Evolutionary conservation across 805 yeast genomes (phyloP).

Genomic region (Jamesozyma gamospora): DNA sequence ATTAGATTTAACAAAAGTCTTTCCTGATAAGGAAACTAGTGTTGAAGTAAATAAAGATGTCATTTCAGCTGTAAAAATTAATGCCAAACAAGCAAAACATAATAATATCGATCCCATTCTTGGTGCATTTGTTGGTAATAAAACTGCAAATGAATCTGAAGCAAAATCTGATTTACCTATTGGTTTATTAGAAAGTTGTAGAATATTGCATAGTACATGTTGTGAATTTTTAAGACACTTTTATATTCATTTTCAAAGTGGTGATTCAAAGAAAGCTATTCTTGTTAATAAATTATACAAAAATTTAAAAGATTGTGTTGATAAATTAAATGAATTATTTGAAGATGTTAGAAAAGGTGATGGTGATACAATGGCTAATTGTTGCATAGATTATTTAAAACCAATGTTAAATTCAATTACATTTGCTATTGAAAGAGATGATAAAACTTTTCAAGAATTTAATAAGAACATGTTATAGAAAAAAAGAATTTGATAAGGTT

Average conservation of each 20-base stretch:
- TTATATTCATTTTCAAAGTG: constrained; percentile 52
- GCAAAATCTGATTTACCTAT: constrained; percentile 28
- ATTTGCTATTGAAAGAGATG: constrained; percentile 39
- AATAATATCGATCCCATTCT: constrained; percentile 18
- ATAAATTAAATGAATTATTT: constrained; percentile 29
- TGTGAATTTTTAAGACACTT: constrained; percentile 69
- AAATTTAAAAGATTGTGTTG: constrained; percentile 39
- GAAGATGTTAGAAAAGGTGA: constrained; percentile 23
- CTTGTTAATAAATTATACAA: constrained; percentile 38
- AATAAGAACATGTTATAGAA: neutral
- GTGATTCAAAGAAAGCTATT: constrained; percentile 36
- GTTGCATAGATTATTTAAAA: constrained; percentile 29
- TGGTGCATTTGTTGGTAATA: constrained; percentile 20
- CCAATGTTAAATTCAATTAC: constrained; percentile 38
- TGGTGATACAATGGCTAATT: constrained; percentile 20
- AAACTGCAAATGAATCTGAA: constrained; percentile 21
- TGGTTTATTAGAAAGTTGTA: constrained; percentile 38
- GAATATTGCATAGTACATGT: constrained; percentile 60
- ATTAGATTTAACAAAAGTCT: constrained; percentile 25
- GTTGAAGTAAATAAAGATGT: constrained; percentile 33
- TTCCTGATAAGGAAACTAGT: constrained; percentile 15
- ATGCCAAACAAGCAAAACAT: constrained; percentile 43
- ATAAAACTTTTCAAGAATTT: constrained; percentile 13
- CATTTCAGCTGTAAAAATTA: constrained; percentile 38
- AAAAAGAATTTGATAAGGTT: too few relatives aligned